Conservation (phyloP, 2,329 filamentous ascomycete species). For the Aspergillus tubingensis region DNA sequence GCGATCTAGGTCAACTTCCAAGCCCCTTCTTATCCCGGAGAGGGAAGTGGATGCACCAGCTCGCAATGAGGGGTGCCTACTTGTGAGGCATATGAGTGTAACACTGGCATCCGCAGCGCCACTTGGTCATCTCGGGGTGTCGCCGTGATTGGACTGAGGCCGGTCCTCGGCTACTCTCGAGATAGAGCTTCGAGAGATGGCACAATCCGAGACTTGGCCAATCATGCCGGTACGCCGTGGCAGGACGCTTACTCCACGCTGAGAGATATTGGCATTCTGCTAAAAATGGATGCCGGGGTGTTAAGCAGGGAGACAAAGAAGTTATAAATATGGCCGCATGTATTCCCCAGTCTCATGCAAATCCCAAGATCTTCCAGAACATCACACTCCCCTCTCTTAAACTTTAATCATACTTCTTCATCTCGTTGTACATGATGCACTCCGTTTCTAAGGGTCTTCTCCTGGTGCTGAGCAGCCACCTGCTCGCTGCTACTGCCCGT, state of each 20-base stretch:
- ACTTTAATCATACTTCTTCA: not conserved
- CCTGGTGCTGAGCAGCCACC: constrained; percentile 16
- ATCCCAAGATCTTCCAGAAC: constrained; percentile 1
- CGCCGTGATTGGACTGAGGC: not conserved
- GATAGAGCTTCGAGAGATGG: not conserved
- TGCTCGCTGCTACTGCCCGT: constrained; percentile 13
- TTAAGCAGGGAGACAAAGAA: not conserved
- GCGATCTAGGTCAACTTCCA: not conserved
- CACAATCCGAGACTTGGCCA: constrained; percentile 11
- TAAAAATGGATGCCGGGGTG: not conserved
- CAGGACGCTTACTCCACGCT: not conserved
- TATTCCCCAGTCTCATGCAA: not conserved
- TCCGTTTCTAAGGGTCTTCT: constrained; percentile 7
- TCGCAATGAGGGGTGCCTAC: not conserved
- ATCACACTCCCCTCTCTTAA: not conserved
- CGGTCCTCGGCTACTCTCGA: not conserved
- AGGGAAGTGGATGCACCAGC: not conserved
- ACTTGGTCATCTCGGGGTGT: not conserved
- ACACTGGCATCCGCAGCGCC: not conserved
- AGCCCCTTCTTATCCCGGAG: not conserved
- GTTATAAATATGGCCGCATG: constrained; percentile 6
- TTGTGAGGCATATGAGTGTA: not conserved
- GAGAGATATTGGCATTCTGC: not conserved
- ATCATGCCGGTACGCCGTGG: not conserved
- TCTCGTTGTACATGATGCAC: not conserved